Base-by-base conservation (phyloP, 805 yeast species). In the Nakazawaea populi region DNA sequence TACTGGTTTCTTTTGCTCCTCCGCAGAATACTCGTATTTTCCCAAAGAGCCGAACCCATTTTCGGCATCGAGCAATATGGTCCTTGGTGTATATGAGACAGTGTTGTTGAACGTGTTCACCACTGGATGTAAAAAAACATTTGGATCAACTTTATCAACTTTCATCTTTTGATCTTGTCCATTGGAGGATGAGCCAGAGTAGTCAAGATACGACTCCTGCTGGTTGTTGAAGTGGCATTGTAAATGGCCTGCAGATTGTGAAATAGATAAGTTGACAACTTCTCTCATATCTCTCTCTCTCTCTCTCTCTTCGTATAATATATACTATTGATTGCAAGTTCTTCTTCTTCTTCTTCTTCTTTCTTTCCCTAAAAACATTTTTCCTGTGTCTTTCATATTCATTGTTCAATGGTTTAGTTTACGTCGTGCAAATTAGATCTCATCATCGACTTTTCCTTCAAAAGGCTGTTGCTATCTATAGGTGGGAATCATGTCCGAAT, bases 151-250 rank as follows among this genome's bases (percentile, higher is more conserved):
- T 4, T 56, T 50, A 18, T 18, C 24, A 28, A 59, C 51, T 42
- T 59, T 49, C 10, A 54, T 53, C 7, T 63, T 59, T 37, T 62
- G 61, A n/a, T 32, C 35, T 11, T 8, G 8, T 11, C 11, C 11
- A 11, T 32, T 32, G 8, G 35, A 9, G 35, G 8, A 11, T 32
- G 11, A 8, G 11, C 35, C 35, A 11, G 64, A 63, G 60, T 76
- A 85, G 32, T 80, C 82, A 42, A 85, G 74, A 59, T 80, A 82
- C 8, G 79, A 66, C 51, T 89, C 96, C 64, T 89, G 96, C 10
- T 78, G 66, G 60, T 94, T 92, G 71, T 83, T 88, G 61, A 88
- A 84, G 58, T 89, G 96, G 0, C 96, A 78, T 3, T 79, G 64
- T n/a, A 88, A 64, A 63, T 87, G 92, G 58, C 88, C 88, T 0